Percentiles rank a stretch among this genome's conserved stretches.
phyloP scores from a whole-genome alignment of 1,284 basidiomycete species.

The Fomes fomentarius region DNA sequence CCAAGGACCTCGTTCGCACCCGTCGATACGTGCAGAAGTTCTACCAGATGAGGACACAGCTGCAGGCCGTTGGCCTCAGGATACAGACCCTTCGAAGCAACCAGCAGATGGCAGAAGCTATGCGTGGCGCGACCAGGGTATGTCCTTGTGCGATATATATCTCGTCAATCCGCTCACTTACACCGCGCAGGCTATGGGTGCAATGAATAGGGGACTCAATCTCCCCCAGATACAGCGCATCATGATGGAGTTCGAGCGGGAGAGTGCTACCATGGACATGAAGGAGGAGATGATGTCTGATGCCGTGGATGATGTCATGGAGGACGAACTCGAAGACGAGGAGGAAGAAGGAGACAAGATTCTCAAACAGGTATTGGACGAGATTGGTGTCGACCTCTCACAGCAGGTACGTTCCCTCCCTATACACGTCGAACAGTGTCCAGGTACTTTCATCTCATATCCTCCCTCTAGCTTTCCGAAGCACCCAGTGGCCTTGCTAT shows the following conservation, averaged over 20 bases:
- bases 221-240: slow-evolving; percentile 94
- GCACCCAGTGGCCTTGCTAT: slow-evolving; percentile 76
- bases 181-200: slow-evolving; percentile 99
- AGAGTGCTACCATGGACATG: slow-evolving; percentile 99
- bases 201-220: slow-evolving; percentile 97
- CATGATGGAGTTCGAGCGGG: slow-evolving; percentile 98
- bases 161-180: too few relatives aligned
- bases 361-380: slow-evolving; percentile 94
- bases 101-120: slow-evolving; percentile 99
- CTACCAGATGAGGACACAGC: slow-evolving; percentile 97
- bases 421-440: not conserved
- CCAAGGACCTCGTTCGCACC: slow-evolving; percentile 97
- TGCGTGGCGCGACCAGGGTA: slow-evolving; percentile 96
- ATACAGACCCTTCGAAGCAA: slow-evolving; percentile 98
- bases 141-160: too few relatives aligned
- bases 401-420: slow-evolving; percentile 65
- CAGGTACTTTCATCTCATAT: too few relatives aligned
- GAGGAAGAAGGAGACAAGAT: slow-evolving; percentile 98
- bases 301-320: slow-evolving; percentile 98
- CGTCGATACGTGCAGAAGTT: slow-evolving; percentile 97
- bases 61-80: slow-evolving; percentile 94
- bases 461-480: slow-evolving; percentile 87
- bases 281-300: slow-evolving; percentile 99
- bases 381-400: slow-evolving; percentile 92
- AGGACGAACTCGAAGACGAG: slow-evolving; percentile 90